Percentiles rank a stretch among this genome's conserved stretches.
phyloP scores from a whole-genome alignment of 2,329 filamentous ascomycete genomes.

The Ceratocystis papillata region DNA sequence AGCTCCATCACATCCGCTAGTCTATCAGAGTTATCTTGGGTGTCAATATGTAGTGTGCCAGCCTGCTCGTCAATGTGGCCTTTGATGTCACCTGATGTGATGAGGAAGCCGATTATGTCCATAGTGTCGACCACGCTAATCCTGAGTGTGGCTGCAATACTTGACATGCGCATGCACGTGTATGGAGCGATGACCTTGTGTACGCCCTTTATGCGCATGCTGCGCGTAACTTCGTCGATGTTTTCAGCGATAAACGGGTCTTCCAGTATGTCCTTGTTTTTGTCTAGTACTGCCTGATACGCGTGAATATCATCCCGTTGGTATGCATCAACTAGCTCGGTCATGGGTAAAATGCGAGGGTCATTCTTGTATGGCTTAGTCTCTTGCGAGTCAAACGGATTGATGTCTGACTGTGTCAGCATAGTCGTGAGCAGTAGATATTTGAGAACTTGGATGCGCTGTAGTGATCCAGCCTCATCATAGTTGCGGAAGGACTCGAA shows the following conservation, averaged over 20 bases:
- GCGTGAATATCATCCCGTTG: constrained; percentile 87
- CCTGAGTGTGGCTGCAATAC: constrained; percentile 79
- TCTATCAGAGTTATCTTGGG: constrained; percentile 61
- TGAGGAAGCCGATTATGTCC: constrained; percentile 90
- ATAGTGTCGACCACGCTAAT: constrained; percentile 79
- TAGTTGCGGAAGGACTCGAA: constrained; percentile 99
- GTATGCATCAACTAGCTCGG: constrained; percentile 89
- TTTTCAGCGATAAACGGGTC: constrained; percentile 98
- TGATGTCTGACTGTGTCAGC: constrained; percentile 97
- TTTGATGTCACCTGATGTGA: constrained; percentile 76
- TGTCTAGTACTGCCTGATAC: constrained; percentile 78
- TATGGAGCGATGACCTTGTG: constrained; percentile 90
- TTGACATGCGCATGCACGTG: constrained; percentile 76
- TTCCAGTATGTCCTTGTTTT: constrained; percentile 76
- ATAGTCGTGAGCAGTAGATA: constrained; percentile 94
- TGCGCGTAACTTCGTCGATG: constrained; percentile 95
- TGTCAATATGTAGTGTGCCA: constrained; percentile 72
- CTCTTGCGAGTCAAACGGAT: constrained; percentile 96
- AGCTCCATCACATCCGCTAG: constrained; percentile 62
- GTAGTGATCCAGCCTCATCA: constrained; percentile 82
- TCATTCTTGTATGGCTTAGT: constrained; percentile 97
- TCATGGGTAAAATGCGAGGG: constrained; percentile 92
- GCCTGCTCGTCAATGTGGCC: constrained; percentile 83
- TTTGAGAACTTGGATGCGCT: constrained; percentile 93
- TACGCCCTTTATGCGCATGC: constrained; percentile 93